Base-by-base conservation (phyloP, 208 protist genomes). In the Leishmania aethiopica region DNA sequence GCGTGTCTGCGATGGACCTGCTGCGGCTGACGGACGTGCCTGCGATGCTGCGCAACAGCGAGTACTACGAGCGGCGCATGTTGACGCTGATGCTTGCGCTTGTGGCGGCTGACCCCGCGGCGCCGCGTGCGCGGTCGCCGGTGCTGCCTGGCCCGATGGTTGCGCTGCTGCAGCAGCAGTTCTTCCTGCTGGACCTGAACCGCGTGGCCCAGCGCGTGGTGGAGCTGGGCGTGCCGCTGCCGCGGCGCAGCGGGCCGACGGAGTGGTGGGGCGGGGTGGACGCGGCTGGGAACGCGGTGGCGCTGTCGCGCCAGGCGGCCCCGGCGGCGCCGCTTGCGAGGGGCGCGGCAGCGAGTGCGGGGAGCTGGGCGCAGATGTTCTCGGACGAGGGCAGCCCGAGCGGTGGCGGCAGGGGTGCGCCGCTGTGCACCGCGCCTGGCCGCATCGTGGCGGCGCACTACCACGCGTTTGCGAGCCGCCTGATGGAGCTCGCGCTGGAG, bases 1-100 rank as follows among this genome's bases (percentile, higher is more conserved):
- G 89, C 47, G 81, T 88, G 37, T 92, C 89, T 45, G 90, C 88
- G 19, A 84, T 83, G 67, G 84, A 87, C 25, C 75, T 93, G 62
- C 84, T 86, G 79, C 62, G 74, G 40, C 11, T 82, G n/a, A 78
- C 90, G 37, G 77, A 90, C 72, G 78, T 88, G 19, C 40, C 75
- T 7, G 72, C 81, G 2, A 17, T 87, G 40, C 72, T 86, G 73
- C 62, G 67, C 22, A 80, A 84, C 80, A 84, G 78, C 64, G 86
- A 88, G 64, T 76, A 67, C 47, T 87, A 84, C 80, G 83, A 89
- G 75, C 82, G 81, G 19, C 84, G 83, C 62, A 86, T 85, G 70
- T 73, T 89, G 55, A 81, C 82, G 75, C 40, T 81, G 55, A 81
- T 70, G 53, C 78, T 89, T 51, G 82, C 85, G 42, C 78, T 81